phyloP scores from a whole-genome alignment of 2,329 filamentous ascomycete species.

The Fusarium bactridioides region DNA sequence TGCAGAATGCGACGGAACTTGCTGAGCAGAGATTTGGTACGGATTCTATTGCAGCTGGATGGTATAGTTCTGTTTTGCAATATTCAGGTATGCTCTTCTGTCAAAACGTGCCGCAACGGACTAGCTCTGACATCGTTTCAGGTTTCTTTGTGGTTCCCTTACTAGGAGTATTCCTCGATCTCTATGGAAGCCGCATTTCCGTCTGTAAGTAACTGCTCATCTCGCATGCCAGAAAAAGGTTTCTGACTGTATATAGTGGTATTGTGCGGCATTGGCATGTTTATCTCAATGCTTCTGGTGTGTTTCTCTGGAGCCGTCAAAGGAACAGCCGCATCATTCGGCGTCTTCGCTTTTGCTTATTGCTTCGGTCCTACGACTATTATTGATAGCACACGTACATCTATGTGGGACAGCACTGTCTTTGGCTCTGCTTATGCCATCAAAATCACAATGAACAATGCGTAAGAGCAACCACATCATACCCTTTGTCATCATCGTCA shows the following conservation, averaged over 20 bases:
- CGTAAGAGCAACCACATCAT: background rate
- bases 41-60: conserved; percentile 61
- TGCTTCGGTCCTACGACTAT: conserved; percentile 64
- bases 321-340: conserved; percentile 66
- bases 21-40: conserved; percentile 65
- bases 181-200: conserved; percentile 59
- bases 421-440: conserved; percentile 67
- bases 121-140: background rate
- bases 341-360: conserved; percentile 63
- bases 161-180: conserved; percentile 62
- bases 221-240: accelerated
- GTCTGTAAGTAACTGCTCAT: conserved; percentile 48
- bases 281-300: conserved; percentile 61
- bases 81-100: conserved; percentile 45
- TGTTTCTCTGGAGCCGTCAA: conserved; percentile 56
- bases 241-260: background rate
- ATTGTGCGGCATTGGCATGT: conserved; percentile 47
- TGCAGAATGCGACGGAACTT: conserved; percentile 65
- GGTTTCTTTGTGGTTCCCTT: conserved; percentile 65
- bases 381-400: conserved; percentile 67
- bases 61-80: conserved; percentile 64
- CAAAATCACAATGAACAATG: conserved; percentile 67
- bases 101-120: accelerated
- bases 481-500: accelerated
- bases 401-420: conserved; percentile 64